Base-by-base conservation (phyloP, 306 rosid species). In the Medicago arabica region DNA sequence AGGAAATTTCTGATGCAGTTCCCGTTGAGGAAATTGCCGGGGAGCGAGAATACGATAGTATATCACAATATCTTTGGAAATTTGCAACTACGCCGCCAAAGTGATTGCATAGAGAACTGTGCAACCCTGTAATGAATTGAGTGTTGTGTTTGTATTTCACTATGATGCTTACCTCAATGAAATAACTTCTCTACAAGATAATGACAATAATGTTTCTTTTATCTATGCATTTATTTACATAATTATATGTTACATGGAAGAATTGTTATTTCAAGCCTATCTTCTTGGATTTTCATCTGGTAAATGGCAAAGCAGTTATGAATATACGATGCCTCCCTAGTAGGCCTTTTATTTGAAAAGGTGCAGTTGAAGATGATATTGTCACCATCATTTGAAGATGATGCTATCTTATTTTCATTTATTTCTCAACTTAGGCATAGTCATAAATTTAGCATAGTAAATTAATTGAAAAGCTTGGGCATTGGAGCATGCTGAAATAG, bases 1-100 rank as follows among this genome's bases (percentile, higher is more conserved):
- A 55, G 69, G 92, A 85, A 83, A 78, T 91, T 75, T 81, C 86
- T 80, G 91, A 88, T 19, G 87, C 83, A 40, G 81, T 91, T 74
- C 89, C 95, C 54, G 74, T 75, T 38, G 49, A 71, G 74, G 92
- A 89, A 76, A 78, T 89, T 67, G 78, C 78, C 1, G 95, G 95
- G 7, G 59, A 80, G 23, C 72, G 84, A 83, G 88, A 86, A 31
- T 87, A 7, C 50, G 85, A 16, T 54, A 16, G 21, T 44, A 46
- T 85, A 14, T 49, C 36, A 10, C 67, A 75, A 31, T 75, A 69
- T 18, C 23, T 3, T 51, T 89, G 94, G 92, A 71, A 80, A 72
- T 81, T 72, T 76, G 87, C 94, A 75, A 81, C 82, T 70, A 89
- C 93, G 31, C 90, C 92, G 6, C 44, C 78, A 31, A 88, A 82